Evolutionary conservation across 805 yeast species (phyloP).

Genomic region (Allodekkera sacchari): DNA sequence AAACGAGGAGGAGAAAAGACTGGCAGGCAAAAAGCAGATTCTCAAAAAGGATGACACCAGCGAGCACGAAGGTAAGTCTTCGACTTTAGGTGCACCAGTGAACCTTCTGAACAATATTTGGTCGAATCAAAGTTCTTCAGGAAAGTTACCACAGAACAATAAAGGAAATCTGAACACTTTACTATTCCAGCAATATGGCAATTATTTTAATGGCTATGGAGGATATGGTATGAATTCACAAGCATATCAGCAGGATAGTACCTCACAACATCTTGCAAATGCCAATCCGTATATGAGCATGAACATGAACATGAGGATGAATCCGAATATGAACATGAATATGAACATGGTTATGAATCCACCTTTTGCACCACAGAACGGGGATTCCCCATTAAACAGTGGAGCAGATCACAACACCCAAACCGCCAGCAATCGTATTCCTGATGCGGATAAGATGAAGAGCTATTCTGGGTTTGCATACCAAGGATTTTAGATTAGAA

Average conservation of each 20-base stretch:
- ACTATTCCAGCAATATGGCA: not conserved
- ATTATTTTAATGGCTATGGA: conserved; percentile 1
- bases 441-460: not conserved
- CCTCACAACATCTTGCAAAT: not conserved
- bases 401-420: no score
- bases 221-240: not conserved
- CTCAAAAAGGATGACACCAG: not conserved
- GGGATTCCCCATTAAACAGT: not conserved
- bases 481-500: not conserved
- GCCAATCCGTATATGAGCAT: conserved; percentile 1
- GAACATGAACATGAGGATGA: no score
- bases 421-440: no score
- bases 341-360: conserved; percentile 4
- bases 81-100: not conserved
- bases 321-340: conserved; percentile 3
- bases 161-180: not conserved
- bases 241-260: not conserved
- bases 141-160: not conserved
- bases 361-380: not conserved
- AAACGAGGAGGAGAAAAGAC: no score
- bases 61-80: not conserved
- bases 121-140: not conserved
- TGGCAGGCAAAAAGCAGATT: no score
- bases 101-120: conserved; percentile 1
- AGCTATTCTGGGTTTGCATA: not conserved